Evolutionary conservation across 2,329 filamentous ascomycete genomes (phyloP), one percentile per base, ranked within the genome.

Genomic region (Tolypocladium nubicola): DNA sequence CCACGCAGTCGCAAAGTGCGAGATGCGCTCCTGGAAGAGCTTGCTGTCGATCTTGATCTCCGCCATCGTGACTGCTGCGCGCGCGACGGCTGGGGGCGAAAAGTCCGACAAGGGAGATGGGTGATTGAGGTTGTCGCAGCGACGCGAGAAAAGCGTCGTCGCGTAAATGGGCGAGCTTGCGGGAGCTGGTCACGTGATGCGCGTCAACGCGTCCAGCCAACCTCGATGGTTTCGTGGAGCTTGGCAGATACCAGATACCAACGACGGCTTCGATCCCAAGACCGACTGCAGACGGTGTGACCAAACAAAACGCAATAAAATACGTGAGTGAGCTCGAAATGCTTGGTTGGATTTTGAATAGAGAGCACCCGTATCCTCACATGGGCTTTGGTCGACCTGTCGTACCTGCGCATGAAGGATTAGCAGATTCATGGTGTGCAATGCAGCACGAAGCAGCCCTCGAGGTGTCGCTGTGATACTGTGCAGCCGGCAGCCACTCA

Each of bases 21-120:
- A 87, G 64, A 97, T 82, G 70, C 94, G 92, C 78, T 94, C 92
- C 75, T 96, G 92, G 79, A 99, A 99, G 72, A 86, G 80, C 74
- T 88, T 87, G 78, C 87, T 89, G 79, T 97, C 92, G 79, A 99
- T 97, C 77, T 89, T 90, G 77, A 99, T 96, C 75, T 95, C 89
- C 70, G 79, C 81, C 84, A 85, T 85, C 73, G 70, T 78, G 73
- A 70, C 69, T 68, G 65, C 67, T 68, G 68, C 61, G 61, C 61
- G 61, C 60, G 63, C 65, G 65, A 62, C 61, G 64, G 61, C 67
- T 21, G 47, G 62, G 62, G 65, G 63, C 26, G 61, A 64, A 33
- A 45, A 52, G 54, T 43, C 45, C 45, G 56, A 50, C 54, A 53
- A 37, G 26, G 35, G 53, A 54, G 33, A 41, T 40, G 52, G 59